phyloP scores from a whole-genome alignment of 2,329 filamentous ascomycete genomes.

The Pyrenochaeta sp. region DNA sequence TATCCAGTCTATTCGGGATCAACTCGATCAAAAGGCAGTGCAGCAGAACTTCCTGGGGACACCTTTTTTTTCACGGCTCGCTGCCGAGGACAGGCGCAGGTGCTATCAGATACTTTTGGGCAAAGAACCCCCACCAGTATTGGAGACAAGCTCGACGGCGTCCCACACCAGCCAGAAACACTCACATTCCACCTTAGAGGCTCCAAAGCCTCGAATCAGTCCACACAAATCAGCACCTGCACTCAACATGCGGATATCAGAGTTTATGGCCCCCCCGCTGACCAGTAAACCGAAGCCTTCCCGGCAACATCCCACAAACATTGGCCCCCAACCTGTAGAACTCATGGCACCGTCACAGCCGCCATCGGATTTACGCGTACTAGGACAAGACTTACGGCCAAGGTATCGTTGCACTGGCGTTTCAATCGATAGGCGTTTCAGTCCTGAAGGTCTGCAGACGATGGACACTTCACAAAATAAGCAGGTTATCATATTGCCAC shows the following conservation, averaged over 20 bases:
- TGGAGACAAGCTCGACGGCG: conserved; percentile 31
- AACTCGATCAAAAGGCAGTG: conserved; percentile 30
- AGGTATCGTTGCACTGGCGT: conserved; percentile 23
- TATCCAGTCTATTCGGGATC: conserved; percentile 30
- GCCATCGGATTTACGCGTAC: not conserved
- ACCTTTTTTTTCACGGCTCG: conserved; percentile 31
- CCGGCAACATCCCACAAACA: not conserved
- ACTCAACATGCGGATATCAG: conserved; percentile 13
- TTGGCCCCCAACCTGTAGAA: not conserved
- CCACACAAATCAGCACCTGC: conserved; percentile 24
- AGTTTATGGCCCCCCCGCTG: conserved; percentile 18
- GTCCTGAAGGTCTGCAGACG: conserved; percentile 3
- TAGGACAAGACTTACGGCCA: conserved; percentile 7
- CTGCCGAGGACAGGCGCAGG: conserved; percentile 30
- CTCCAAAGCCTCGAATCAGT: conserved; percentile 10
- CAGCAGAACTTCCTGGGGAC: conserved; percentile 41
- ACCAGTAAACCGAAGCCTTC: conserved; percentile 15
- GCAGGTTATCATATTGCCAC: not conserved
- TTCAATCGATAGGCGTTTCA: conserved; percentile 10
- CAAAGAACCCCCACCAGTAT: conserved; percentile 32
- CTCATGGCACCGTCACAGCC: not conserved
- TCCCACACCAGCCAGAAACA: conserved; percentile 6
- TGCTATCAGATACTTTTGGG: conserved; percentile 38
- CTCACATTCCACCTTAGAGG: conserved; percentile 16
- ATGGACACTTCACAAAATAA: conserved; percentile 1